Conservation (phyloP, 495 filamentous ascomycete genomes). For the Xeromyces bisporus region DNA sequence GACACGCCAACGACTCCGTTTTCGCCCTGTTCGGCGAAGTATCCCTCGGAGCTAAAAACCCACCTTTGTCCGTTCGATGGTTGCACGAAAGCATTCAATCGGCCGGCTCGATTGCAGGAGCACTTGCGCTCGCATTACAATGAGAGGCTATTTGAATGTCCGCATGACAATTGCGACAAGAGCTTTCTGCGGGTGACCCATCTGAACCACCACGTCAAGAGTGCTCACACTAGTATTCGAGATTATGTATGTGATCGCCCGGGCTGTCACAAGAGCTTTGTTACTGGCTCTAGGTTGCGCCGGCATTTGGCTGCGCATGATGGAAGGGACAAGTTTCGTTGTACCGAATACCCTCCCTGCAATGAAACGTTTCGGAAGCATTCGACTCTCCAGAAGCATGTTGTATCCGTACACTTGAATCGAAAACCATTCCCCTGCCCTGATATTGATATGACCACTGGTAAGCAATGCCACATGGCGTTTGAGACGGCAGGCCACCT, state of each 20-base stretch:
- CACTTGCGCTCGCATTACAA: slow-evolving; percentile 68
- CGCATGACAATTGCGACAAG: slow-evolving; percentile 54
- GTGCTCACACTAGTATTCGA: slow-evolving; percentile 55
- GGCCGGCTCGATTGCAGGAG: slow-evolving; percentile 59
- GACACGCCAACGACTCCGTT: slow-evolving; percentile 35
- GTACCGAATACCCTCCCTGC: slow-evolving; percentile 59
- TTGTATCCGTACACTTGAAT: slow-evolving; percentile 52
- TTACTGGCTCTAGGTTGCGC: slow-evolving; percentile 53
- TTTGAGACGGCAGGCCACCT: slow-evolving; percentile 58
- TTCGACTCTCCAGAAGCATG: slow-evolving; percentile 68
- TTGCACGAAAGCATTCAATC: slow-evolving; percentile 73
- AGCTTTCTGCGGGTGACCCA: slow-evolving; percentile 68
- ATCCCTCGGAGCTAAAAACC: slow-evolving; percentile 56
- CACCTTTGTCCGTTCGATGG: slow-evolving; percentile 49
- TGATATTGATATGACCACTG: slow-evolving; percentile 36
- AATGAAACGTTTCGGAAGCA: slow-evolving; percentile 72
- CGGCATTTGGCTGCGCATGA: slow-evolving; percentile 53
- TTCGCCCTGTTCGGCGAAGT: slow-evolving; percentile 36
- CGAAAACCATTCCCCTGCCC: slow-evolving; percentile 50
- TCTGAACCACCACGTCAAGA: slow-evolving; percentile 66
- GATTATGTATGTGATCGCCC: slow-evolving; percentile 52
- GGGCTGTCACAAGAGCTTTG: slow-evolving; percentile 65
- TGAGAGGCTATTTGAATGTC: slow-evolving; percentile 57
- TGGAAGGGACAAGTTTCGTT: slow-evolving; percentile 49
- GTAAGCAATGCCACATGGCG: slow-evolving; percentile 41